phyloP scores from a whole-genome alignment of 768 basidiomycete genomes.

The Cytidiella melzeri region DNA sequence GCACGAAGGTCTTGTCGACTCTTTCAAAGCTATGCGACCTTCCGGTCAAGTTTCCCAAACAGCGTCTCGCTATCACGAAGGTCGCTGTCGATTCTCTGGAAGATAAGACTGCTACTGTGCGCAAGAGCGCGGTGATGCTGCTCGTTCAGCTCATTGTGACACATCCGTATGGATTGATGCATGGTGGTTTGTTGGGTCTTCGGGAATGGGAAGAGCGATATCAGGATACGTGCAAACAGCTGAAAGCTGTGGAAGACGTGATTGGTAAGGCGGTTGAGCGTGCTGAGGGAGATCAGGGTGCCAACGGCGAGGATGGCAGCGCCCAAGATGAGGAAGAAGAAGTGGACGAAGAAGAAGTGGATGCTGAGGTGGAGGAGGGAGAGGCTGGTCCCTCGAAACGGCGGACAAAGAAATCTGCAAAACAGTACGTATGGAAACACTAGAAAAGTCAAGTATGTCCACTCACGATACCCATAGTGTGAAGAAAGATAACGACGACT shows the following conservation, averaged over 20 bases:
- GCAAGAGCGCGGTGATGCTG: slow-evolving; percentile 75
- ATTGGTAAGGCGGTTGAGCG: slow-evolving; percentile 58
- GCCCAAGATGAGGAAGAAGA: slow-evolving; percentile 27
- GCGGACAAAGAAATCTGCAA: slow-evolving; percentile 7
- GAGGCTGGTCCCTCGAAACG: slow-evolving; percentile 23
- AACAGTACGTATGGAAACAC: slow-evolving; percentile 17
- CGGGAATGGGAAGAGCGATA: slow-evolving; percentile 74
- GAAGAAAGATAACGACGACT: slow-evolving; percentile 28
- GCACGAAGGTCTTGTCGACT: slow-evolving; percentile 78
- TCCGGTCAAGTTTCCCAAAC: slow-evolving; percentile 77
- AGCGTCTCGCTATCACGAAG: slow-evolving; percentile 67
- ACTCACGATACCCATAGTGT: background rate
- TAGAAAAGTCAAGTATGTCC: too few species aligned
- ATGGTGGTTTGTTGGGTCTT: slow-evolving; percentile 75
- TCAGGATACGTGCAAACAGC: slow-evolving; percentile 49
- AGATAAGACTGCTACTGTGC: slow-evolving; percentile 86
- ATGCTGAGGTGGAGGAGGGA: slow-evolving; percentile 14
- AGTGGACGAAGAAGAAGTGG: slow-evolving; percentile 22
- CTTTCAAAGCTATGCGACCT: slow-evolving; percentile 74
- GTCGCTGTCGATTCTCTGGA: slow-evolving; percentile 77
- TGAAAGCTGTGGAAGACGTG: slow-evolving; percentile 62
- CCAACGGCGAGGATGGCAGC: slow-evolving; percentile 19
- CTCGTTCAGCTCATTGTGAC: slow-evolving; percentile 72
- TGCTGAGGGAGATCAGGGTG: slow-evolving; percentile 20
- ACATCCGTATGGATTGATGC: slow-evolving; percentile 81